Conservation (phyloP, 805 yeast species). For the Yarrowia divulgata region DNA sequence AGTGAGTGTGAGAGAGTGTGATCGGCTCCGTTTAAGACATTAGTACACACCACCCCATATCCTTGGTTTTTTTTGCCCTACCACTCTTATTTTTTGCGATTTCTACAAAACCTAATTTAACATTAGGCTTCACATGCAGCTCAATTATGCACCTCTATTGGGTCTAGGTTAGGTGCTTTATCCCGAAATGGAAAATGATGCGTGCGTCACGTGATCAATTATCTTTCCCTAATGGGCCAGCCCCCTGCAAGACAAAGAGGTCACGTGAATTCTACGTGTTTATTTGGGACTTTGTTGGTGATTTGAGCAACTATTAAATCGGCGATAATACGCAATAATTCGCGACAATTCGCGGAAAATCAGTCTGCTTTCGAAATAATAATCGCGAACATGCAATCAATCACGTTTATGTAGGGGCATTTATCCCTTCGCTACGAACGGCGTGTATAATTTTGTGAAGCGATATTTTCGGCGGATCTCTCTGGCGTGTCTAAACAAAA, state of each 20-base stretch:
- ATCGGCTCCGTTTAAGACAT: constrained; percentile 31
- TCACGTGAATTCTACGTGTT: background rate
- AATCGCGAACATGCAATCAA: background rate
- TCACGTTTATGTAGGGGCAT: constrained; percentile 16
- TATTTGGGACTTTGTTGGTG: background rate
- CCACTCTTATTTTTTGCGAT: constrained; percentile 11
- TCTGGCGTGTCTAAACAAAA: no score
- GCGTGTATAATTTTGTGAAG: background rate
- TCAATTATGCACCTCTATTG: constrained; percentile 8
- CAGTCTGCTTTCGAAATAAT: no score
- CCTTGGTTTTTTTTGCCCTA: background rate
- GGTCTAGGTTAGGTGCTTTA: constrained; percentile 1
- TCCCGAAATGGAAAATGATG: constrained; percentile 15
- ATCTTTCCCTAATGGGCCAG: background rate
- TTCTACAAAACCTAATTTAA: background rate
- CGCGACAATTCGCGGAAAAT: no score
- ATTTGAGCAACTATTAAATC: no score
- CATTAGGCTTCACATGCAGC: background rate
- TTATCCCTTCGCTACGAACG: background rate
- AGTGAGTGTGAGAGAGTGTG: constrained; percentile 7
- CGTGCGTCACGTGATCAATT: constrained; percentile 4
- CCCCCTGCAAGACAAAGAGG: background rate
- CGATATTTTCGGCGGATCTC: background rate
- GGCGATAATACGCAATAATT: no score
- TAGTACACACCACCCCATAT: constrained; percentile 33